Evolutionary conservation across 2,329 filamentous ascomycete genomes (phyloP), one percentile per base, ranked within the genome.

Genomic region (Fusarium papillatum): DNA sequence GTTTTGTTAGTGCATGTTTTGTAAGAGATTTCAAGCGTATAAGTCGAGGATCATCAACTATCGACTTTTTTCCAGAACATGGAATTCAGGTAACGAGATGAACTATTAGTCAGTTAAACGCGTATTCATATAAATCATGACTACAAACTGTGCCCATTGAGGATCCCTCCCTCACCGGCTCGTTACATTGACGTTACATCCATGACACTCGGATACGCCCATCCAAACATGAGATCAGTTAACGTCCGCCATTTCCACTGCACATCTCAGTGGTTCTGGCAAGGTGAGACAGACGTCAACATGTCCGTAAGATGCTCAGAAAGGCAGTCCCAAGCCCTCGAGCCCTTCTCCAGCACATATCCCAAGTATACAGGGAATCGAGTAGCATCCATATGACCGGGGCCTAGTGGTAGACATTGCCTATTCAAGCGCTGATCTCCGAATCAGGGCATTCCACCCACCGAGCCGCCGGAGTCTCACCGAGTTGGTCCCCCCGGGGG

Each of bases 381-480:
- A 65, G 64, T 60, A 64, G 39, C 59, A 59, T 62, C 48, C 70
- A 60, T 66, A 59, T 31, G 53, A 67, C 65, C 31, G 39, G 59
- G 59, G 26, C 19, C 59, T 43, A 48, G 53, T 24, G 22, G 13
- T 24, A 48, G 50, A 34, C 3, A 53, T 64, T 78, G 60, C 75
- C 73, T 71, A 55, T 68, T 71, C 17, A 6, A 71, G 75, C 29
- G 22, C 13, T 10, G 22, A 41, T 19, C 22, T 17, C 67, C 66
- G n/a, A 61, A 71, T 46, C n/a, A 13, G 62, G 67, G 11, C 29
- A 77, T 43, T 48, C 36, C 34, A 77, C 14, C 74, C 72, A 68
- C 71, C 43, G 53, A 50, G 50, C 50, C 62, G 65, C 70, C 70
- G 70, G 62, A 69, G 62, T 73, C 71, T 73, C 61, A 63, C 70